phyloP scores from a whole-genome alignment of 2,329 filamentous ascomycete genomes.

The Cryphonectria parasitica region DNA sequence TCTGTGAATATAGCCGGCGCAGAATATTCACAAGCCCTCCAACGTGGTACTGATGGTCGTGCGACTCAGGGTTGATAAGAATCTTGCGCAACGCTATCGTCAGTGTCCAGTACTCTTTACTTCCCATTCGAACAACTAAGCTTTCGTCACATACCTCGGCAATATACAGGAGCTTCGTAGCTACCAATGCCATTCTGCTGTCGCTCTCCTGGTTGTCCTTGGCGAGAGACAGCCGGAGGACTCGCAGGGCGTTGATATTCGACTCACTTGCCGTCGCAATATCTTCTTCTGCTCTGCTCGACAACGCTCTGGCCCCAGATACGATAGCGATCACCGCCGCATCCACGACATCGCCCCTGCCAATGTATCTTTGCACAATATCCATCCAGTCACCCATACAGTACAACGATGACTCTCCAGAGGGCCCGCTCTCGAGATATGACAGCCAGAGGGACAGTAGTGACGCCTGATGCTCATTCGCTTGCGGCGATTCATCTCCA shows the following conservation, averaged over 20 bases:
- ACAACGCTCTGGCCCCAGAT: background rate
- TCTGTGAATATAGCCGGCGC: background rate
- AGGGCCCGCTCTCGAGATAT: background rate
- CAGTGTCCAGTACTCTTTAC: background rate
- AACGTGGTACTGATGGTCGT: conserved; percentile 2
- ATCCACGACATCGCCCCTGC: conserved; percentile 2
- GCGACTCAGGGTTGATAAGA: background rate
- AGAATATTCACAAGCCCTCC: background rate
- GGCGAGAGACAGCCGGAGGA: background rate
- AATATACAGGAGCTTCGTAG: conserved; percentile 8
- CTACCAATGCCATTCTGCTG: background rate
- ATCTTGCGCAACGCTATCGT: background rate
- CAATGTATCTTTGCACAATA: conserved; percentile 4
- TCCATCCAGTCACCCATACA: conserved; percentile 6
- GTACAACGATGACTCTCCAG: conserved; percentile 4
- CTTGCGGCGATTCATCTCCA: background rate
- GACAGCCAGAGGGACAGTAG: conserved; percentile 5
- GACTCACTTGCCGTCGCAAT: conserved; percentile 1
- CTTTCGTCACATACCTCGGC: background rate
- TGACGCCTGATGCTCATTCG: background rate
- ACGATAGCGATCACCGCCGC: conserved; percentile 1
- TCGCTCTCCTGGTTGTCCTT: conserved; percentile 3
- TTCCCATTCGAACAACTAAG: background rate
- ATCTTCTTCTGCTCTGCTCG: conserved; percentile 5
- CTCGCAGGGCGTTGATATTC: background rate